Evolutionary conservation across 2,329 filamentous ascomycete species (phyloP).

Genomic region (Dactylellina leptospora): DNA sequence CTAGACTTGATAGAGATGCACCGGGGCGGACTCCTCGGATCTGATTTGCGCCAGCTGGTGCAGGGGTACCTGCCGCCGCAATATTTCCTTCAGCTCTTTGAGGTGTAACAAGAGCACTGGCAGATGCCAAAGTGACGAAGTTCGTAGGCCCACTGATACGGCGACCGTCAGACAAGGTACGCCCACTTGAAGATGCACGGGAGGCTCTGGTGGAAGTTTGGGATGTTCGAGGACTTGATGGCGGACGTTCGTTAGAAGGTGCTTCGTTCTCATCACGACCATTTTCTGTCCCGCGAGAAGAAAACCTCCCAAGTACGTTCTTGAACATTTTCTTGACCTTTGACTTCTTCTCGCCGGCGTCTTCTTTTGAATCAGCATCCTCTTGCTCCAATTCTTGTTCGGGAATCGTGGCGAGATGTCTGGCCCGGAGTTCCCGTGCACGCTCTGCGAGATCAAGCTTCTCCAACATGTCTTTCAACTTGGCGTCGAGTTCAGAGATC

Average conservation of each 20-base stretch:
- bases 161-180: no score
- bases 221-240: not conserved
- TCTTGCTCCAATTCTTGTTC: not conserved
- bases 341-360: not conserved
- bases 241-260: not conserved
- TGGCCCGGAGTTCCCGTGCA: not conserved
- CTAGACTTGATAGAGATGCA: no score
- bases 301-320: constrained; percentile 8
- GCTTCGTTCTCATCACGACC: not conserved
- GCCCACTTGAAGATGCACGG: not conserved
- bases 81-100: no score
- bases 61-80: no score
- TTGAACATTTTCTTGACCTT: constrained; percentile 11
- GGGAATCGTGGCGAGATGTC: constrained; percentile 6
- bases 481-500: constrained; percentile 8
- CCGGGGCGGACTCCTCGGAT: no score
- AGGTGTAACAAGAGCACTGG: not conserved
- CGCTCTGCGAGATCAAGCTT: not conserved
- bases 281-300: not conserved
- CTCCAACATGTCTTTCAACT: constrained; percentile 9
- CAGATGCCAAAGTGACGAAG: not conserved
- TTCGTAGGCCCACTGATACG: not conserved
- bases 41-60: no score
- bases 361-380: not conserved
- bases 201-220: not conserved